These are phyloP conservation scores for Plasmodium cynomolgi DNA, from an alignment of 169 alveolate genomes.

Conservation along the genomic window DNA sequence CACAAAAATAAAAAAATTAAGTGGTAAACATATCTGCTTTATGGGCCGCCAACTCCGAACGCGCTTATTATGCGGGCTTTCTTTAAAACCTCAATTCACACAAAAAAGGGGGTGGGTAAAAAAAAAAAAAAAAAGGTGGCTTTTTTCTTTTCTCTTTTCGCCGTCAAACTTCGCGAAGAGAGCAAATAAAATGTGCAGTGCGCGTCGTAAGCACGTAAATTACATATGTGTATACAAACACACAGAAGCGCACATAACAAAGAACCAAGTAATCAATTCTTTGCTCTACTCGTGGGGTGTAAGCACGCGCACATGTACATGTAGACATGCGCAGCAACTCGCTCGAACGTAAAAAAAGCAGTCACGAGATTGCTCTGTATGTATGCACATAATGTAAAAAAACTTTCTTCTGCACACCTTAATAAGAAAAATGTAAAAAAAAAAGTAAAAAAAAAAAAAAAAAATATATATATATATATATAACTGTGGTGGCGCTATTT, in stretches of 20 bases:
- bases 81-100: conserved; percentile 10
- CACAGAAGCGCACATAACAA: not conserved
- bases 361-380: not conserved
- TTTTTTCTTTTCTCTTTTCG: not conserved
- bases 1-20: not conserved
- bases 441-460: not conserved
- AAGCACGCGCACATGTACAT: not conserved
- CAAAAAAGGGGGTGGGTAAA: not conserved
- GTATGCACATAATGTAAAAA: not conserved
- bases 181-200: conserved; percentile 4
- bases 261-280: conserved; percentile 15
- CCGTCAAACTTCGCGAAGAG: not conserved
- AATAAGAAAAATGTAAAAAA: conserved; percentile 1
- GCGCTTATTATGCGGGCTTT: not conserved
- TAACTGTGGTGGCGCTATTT: not conserved
- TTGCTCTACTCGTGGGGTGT: not conserved
- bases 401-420: not conserved
- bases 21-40: not conserved
- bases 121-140: not conserved
- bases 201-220: not conserved
- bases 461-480: not conserved
- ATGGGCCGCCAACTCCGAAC: not conserved
- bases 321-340: not conserved
- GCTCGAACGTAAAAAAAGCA: not conserved
- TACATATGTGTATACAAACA: not conserved